phyloP scores from a whole-genome alignment of 148 eudicot genomes.

The Rhododendron mucronatum region DNA sequence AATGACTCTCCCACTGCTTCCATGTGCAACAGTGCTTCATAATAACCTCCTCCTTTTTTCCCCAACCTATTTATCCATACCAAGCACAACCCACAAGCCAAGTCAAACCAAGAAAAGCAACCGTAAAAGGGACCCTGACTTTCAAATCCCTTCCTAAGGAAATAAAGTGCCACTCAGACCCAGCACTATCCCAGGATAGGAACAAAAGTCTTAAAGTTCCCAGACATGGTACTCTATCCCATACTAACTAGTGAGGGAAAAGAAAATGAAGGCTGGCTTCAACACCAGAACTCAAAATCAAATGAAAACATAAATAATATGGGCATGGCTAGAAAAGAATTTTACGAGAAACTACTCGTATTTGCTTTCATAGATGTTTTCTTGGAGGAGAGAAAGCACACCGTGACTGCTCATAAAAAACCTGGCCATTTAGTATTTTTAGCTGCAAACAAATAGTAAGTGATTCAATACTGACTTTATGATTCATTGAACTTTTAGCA shows the following conservation, averaged over 20 bases:
- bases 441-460: not conserved
- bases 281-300: not conserved
- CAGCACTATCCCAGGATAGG: not conserved
- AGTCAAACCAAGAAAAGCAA: conserved; percentile 2
- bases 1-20: not conserved
- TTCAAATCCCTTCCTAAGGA: not conserved
- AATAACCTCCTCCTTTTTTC: not conserved
- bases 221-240: not conserved
- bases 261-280: not conserved
- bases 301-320: not conserved
- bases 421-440: not conserved
- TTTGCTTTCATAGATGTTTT: not conserved
- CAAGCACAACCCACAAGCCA: not conserved
- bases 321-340: not conserved
- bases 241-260: not conserved
- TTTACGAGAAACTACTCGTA: not conserved
- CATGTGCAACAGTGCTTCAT: not conserved
- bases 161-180: not conserved
- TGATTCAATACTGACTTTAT: not conserved
- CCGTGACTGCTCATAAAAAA: not conserved
- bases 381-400: not conserved
- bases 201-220: not conserved
- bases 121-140: not conserved
- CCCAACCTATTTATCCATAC: not conserved
- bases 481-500: not conserved